Percentiles rank a stretch among this genome's conserved stretches.
These are phyloP conservation scores for Pestalotiopsis sp. DNA, from an alignment of 2,329 filamentous ascomycete species.

Conservation along the genomic window DNA sequence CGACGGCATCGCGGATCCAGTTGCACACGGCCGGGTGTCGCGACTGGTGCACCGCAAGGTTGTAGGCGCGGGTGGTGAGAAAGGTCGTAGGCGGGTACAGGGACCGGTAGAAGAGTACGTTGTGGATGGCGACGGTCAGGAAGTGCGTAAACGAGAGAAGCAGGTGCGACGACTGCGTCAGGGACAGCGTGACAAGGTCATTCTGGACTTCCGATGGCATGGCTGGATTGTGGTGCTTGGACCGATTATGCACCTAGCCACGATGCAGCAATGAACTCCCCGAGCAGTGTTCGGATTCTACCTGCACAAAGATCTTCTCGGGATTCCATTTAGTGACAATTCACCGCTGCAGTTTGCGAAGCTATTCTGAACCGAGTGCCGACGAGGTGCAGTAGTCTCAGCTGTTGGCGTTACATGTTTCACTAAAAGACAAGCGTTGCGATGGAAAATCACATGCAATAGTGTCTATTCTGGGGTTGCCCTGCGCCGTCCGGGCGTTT, in stretches of 20 bases:
- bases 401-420: neutral
- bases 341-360: neutral
- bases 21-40: constrained; percentile 83
- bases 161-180: constrained; percentile 53
- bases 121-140: constrained; percentile 81
- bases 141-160: constrained; percentile 76
- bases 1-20: constrained; percentile 82
- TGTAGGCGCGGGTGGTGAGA: constrained; percentile 78
- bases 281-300: no score
- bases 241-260: neutral
- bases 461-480: neutral
- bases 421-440: constrained; percentile 15
- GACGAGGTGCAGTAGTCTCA: neutral
- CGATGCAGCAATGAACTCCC: neutral
- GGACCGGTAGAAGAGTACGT: constrained; percentile 78
- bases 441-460: constrained; percentile 12
- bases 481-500: neutral
- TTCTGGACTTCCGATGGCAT: neutral
- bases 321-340: neutral
- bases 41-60: constrained; percentile 81
- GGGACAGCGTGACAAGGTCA: neutral
- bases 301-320: no score
- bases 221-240: neutral
- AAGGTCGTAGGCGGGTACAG: constrained; percentile 82
- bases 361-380: neutral